Conservation (phyloP, 2,329 filamentous ascomycete genomes). For the Fusarium sp. region DNA sequence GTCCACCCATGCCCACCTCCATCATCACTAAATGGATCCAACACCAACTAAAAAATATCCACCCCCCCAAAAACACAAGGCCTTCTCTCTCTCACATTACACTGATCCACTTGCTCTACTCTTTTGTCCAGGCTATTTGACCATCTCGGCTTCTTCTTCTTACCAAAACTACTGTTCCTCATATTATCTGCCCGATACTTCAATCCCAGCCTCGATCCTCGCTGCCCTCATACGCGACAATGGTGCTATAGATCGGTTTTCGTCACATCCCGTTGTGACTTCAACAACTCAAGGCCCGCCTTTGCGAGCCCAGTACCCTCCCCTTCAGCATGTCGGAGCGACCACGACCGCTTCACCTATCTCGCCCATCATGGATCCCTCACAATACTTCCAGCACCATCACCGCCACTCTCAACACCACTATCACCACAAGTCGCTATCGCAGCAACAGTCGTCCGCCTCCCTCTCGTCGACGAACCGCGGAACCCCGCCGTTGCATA, state of each 20-base stretch:
- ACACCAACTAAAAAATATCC: slow-evolving; percentile 45
- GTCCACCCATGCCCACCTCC: slow-evolving; percentile 43
- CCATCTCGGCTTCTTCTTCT: slow-evolving; percentile 40
- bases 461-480: slow-evolving; percentile 48
- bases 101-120: slow-evolving; percentile 45
- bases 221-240: slow-evolving; percentile 39
- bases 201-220: slow-evolving; percentile 14
- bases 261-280: slow-evolving; percentile 45
- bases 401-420: slow-evolving; percentile 39
- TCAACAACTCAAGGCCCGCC: slow-evolving; percentile 41
- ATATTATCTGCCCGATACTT: slow-evolving; percentile 12
- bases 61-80: slow-evolving; percentile 48
- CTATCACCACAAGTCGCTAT: slow-evolving; percentile 49
- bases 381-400: slow-evolving; percentile 46
- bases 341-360: slow-evolving; percentile 40
- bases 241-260: slow-evolving; percentile 47
- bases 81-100: slow-evolving; percentile 39
- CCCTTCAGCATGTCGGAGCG: slow-evolving; percentile 49
- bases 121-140: slow-evolving; percentile 42
- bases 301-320: slow-evolving; percentile 43
- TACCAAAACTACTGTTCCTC: slow-evolving; percentile 37
- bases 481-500: slow-evolving; percentile 47
- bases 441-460: slow-evolving; percentile 49
- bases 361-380: slow-evolving; percentile 49
- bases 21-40: slow-evolving; percentile 47